These are phyloP conservation scores for Penicillium ucsense DNA, from an alignment of 495 filamentous ascomycete species.

Conservation along the genomic window DNA sequence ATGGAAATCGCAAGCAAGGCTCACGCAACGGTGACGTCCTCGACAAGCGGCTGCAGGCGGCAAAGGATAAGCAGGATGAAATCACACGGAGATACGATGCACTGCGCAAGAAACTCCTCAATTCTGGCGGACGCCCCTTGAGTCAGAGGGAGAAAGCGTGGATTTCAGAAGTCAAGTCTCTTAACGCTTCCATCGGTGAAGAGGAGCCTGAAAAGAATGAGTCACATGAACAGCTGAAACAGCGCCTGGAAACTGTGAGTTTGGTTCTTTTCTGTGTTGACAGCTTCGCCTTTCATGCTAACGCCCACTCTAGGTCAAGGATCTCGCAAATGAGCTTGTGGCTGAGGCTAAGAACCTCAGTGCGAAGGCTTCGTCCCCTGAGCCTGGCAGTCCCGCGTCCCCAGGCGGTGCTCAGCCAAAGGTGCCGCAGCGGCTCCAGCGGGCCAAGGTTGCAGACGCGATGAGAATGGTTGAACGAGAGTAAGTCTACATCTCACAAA, in stretches of 20 bases:
- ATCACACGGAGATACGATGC: conserved; percentile 55
- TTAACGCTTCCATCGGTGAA: conserved; percentile 30
- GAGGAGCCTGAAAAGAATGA: conserved; percentile 14
- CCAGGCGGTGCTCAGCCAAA: conserved; percentile 24
- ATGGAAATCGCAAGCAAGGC: conserved; percentile 29
- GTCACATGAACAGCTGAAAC: conserved; percentile 18
- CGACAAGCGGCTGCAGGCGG: conserved; percentile 49
- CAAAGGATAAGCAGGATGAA: conserved; percentile 47
- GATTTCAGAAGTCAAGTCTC: conserved; percentile 49
- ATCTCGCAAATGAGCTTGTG: conserved; percentile 42
- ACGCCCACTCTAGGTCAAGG: conserved; percentile 30
- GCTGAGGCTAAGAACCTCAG: conserved; percentile 34
- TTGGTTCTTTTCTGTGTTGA: conserved; percentile 8
- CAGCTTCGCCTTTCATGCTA: neutral
- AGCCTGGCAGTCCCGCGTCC: conserved; percentile 23
- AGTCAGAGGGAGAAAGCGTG: conserved; percentile 66
- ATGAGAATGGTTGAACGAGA: conserved; percentile 65
- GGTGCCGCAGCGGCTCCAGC: conserved; percentile 59
- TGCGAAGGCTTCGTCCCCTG: conserved; percentile 16
- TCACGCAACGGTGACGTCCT: conserved; percentile 41
- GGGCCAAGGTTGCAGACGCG: conserved; percentile 57
- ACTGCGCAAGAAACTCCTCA: conserved; percentile 50
- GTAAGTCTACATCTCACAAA: conserved; percentile 17
- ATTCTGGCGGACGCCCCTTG: conserved; percentile 49
- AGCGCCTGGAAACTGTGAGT: conserved; percentile 28